phyloP scores from a whole-genome alignment of 345 rosid genomes.

The Gossypium mustelinum region DNA sequence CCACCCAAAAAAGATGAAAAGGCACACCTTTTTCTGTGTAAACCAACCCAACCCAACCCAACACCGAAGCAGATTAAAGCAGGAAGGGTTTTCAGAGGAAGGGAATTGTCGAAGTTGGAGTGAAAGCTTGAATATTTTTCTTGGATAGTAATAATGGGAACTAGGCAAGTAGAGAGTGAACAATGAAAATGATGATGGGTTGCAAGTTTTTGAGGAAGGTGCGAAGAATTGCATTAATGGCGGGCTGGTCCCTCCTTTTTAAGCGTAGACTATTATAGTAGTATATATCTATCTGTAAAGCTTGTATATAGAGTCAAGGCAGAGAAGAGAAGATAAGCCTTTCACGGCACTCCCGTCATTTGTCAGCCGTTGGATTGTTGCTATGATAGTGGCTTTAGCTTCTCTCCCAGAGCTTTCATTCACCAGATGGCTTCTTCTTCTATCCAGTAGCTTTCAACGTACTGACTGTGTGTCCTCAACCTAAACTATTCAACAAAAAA shows the following conservation, averaged over 20 bases:
- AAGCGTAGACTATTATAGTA: constrained; percentile 2
- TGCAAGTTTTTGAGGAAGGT: constrained; percentile 16
- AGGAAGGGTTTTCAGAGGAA: neutral
- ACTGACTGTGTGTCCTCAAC: neutral
- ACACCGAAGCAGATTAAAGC: constrained; percentile 14
- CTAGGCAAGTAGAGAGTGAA: neutral
- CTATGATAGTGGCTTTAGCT: constrained; percentile 8
- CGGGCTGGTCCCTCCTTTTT: constrained; percentile 37
- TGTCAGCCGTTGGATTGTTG: constrained; percentile 43
- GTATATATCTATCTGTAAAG: constrained; percentile 1
- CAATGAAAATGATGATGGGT: neutral
- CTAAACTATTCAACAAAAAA: neutral
- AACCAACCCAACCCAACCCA: constrained; percentile 4
- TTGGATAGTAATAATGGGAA: neutral
- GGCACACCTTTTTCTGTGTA: constrained; percentile 22
- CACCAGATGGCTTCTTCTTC: neutral
- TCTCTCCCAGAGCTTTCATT: neutral
- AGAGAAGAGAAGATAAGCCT: constrained; percentile 24
- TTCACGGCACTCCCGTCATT: constrained; percentile 15
- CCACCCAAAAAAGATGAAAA: neutral
- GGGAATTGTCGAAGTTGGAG: constrained; percentile 3
- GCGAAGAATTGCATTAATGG: constrained; percentile 30
- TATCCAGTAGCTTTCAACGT: neutral
- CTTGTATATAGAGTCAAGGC: constrained; percentile 12
- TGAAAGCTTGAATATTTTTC: neutral